Evolutionary conservation across 2,329 filamentous ascomycete species (phyloP), one percentile per base, ranked within the genome.

Genomic region (Colletotrichum brevisporum): DNA sequence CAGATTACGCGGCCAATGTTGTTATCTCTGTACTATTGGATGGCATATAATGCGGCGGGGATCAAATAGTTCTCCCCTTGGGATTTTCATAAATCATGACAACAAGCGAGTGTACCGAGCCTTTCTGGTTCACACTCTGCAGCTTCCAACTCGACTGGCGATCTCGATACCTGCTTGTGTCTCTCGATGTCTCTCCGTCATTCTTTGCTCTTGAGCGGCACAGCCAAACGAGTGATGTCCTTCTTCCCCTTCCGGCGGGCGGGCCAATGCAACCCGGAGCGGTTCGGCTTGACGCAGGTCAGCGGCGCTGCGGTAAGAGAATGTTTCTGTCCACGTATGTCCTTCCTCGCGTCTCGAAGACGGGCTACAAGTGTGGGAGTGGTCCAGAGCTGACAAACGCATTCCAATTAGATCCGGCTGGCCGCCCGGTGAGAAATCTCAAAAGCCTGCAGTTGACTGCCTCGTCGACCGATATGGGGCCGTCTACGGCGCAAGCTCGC

Each of bases 1-100:
- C n/a, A n/a, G 41, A 45, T 47, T 43, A 55, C 24, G 36, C n/a
- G 41, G 31, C 15, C 47, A 41, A 58, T 58, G 53, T 58, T 54
- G 47, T 52, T 39, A 24, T 43, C 39, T 18, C n/a, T 31, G 9
- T 51, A 48, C 54, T 15, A 43, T 21, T 51, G 54, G 47, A 39
- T 31, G 26, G 50, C 41, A 47, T 54, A 45, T 62, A 47, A n/a
- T 45, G 36, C 57, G 26, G 27, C 27, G 15, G 31, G 13, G 21
- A 43, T 8, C 4, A n/a, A 6, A 36, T 36, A 36, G 31, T 36
- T 36, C 10, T 36, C 31, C 31, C 31, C 31, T 36, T 36, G 31
- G 31, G 31, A 31, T 31, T 21, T n/a, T 57, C 10, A 41, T 6
- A 31, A 43, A 60, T 39, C 26, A 39, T 27, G 16, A 36, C 47